Conservation (phyloP, 1,284 basidiomycete species). For the Ganoderma meredithae region DNA sequence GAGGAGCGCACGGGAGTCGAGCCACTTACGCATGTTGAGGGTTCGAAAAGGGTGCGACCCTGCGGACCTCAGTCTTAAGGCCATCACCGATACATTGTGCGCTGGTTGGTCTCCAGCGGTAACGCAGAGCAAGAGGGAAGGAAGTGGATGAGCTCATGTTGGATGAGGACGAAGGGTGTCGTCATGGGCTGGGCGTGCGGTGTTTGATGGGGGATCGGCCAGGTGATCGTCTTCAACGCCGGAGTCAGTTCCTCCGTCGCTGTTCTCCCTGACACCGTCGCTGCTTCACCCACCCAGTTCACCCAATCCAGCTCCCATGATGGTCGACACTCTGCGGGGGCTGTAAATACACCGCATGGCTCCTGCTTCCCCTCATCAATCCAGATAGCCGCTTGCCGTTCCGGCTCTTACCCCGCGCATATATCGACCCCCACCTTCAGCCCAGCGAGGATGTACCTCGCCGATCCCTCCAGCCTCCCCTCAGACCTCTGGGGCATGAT, state of each 20-base stretch:
- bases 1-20: background rate
- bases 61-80: background rate
- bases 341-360: conserved; percentile 16
- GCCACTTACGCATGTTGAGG: conserved; percentile 1
- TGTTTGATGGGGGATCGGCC: background rate
- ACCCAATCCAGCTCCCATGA: conserved; percentile 11
- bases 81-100: background rate
- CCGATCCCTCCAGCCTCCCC: conserved; percentile 35
- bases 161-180: background rate
- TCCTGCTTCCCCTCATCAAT: conserved; percentile 18
- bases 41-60: background rate
- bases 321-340: background rate
- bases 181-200: background rate
- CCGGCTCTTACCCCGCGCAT: conserved; percentile 8
- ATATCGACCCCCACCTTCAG: conserved; percentile 16
- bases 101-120: background rate
- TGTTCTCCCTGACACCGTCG: background rate
- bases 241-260: background rate
- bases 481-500: conserved; percentile 35
- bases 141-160: background rate
- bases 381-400: background rate
- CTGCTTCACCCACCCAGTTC: background rate
- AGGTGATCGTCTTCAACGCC: background rate
- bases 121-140: background rate
- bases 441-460: conserved; percentile 35